A percentile compares a stretch with the other conserved stretches of the same genome.
Conservation (phyloP, 2,329 filamentous ascomycete species). For the Claviceps sp. region DNA sequence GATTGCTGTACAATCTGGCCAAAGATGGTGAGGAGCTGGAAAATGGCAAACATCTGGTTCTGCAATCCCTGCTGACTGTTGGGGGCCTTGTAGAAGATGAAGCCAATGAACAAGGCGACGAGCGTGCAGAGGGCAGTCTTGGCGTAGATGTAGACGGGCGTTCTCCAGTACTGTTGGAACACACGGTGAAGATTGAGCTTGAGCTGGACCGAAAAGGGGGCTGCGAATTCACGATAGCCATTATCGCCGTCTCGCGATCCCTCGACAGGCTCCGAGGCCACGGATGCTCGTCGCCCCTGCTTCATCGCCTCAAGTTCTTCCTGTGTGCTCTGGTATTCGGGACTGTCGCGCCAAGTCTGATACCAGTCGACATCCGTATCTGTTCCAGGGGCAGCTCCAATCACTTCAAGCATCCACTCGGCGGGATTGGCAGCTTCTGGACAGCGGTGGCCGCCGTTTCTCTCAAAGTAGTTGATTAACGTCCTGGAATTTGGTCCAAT, state of each 20-base stretch:
- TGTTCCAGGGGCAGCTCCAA: slow-evolving; percentile 50
- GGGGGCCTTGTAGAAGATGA: slow-evolving; percentile 62
- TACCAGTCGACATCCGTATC: slow-evolving; percentile 53
- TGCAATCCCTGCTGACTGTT: slow-evolving; percentile 66
- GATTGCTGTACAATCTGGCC: slow-evolving; percentile 66
- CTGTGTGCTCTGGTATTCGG: slow-evolving; percentile 42
- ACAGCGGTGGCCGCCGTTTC: slow-evolving; percentile 52
- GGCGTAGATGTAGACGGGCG: slow-evolving; percentile 76
- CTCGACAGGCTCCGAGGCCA: slow-evolving; percentile 3
- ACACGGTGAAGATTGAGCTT: slow-evolving; percentile 56
- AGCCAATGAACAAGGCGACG: slow-evolving; percentile 63
- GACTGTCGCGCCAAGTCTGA: slow-evolving; percentile 44
- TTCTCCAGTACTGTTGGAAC: slow-evolving; percentile 88
- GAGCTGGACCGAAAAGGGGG: slow-evolving; percentile 56
- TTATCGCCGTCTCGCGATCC: slow-evolving; percentile 11
- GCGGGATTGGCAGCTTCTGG: slow-evolving; percentile 62
- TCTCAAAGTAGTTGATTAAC: slow-evolving; percentile 64
- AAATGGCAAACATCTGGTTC: slow-evolving; percentile 77
- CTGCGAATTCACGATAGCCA: slow-evolving; percentile 65
- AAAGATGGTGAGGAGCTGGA: slow-evolving; percentile 73
- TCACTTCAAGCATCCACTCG: slow-evolving; percentile 61
- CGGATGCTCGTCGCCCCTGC: slow-evolving; percentile 26
- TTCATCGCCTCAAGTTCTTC: slow-evolving; percentile 44
- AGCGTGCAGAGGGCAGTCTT: slow-evolving; percentile 57
- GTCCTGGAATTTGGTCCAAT: slow-evolving; percentile 57